These are phyloP conservation scores for Zygnema circumcarinatum DNA, from an alignment of 139 green algal genomes.

Conservation along the genomic window DNA sequence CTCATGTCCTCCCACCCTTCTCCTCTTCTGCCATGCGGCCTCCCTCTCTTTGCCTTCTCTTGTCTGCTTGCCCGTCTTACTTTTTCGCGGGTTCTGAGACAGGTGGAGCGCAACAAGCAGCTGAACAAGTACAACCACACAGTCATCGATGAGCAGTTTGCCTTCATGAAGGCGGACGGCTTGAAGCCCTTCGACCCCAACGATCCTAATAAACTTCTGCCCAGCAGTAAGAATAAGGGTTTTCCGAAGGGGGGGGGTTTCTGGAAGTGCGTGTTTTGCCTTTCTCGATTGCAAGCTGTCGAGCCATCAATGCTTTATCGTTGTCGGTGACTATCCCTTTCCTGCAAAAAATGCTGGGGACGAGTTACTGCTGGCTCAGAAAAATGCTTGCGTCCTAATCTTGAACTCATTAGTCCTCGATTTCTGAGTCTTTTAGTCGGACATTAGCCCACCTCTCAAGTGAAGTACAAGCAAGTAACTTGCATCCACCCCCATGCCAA, in stretches of 20 bases:
- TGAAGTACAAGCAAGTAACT: too few species aligned
- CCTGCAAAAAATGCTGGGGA: too few species aligned
- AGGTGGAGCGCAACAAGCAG: slow-evolving; percentile 59
- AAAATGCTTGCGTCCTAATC: too few species aligned
- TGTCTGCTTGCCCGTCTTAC: too few species aligned
- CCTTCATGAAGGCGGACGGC: slow-evolving; percentile 26
- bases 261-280: neutral
- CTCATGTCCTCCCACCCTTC: neutral
- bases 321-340: too few species aligned
- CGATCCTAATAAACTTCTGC: slow-evolving; percentile 39
- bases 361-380: too few species aligned
- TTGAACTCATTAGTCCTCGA: too few species aligned
- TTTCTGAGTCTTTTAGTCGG: too few species aligned
- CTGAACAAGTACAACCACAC: slow-evolving; percentile 62
- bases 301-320: neutral
- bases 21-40: neutral
- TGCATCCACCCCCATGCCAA: too few species aligned
- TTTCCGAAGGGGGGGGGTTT: too few species aligned
- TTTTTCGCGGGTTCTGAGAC: too few species aligned
- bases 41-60: neutral
- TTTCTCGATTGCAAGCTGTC: neutral
- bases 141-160: slow-evolving; percentile 56
- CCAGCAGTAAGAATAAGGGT: slow-evolving; percentile 56
- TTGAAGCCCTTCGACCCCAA: slow-evolving; percentile 37
- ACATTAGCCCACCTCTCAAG: too few species aligned